Evolutionary conservation across 306 rosid species (phyloP).

Genomic region (Malus sieversii): DNA sequence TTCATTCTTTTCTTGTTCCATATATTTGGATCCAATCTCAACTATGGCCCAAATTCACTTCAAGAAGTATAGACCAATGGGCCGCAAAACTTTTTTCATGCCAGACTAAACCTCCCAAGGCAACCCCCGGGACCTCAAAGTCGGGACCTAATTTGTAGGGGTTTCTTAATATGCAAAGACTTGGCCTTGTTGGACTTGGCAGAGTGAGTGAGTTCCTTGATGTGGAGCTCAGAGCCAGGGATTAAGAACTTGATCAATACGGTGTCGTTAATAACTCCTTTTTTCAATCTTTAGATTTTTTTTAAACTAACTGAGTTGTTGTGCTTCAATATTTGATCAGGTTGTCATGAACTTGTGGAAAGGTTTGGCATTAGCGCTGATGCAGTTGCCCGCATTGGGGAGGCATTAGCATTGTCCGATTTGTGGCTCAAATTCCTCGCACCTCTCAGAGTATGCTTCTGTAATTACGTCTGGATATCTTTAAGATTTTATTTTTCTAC

Average conservation of each 20-base stretch:
- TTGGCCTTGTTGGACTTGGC: conserved; percentile 16
- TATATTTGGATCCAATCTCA: not conserved
- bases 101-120: not conserved
- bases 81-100: not conserved
- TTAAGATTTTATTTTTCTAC: not conserved
- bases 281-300: not conserved
- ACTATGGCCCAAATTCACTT: not conserved
- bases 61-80: not conserved
- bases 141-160: too few species aligned
- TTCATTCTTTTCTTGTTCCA: too few species aligned
- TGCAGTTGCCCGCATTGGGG: conserved; percentile 58
- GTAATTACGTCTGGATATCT: not conserved
- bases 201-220: conserved; percentile 66
- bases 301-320: conserved; percentile 8
- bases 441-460: conserved; percentile 59
- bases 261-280: conserved; percentile 70
- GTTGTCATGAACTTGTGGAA: conserved; percentile 67
- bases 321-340: conserved; percentile 34
- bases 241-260: conserved; percentile 85
- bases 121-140: not conserved
- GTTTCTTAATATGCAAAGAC: not conserved
- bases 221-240: conserved; percentile 76
- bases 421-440: conserved; percentile 73
- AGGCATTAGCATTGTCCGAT: conserved; percentile 68
- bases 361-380: conserved; percentile 53